phyloP scores from a whole-genome alignment of 2,329 filamentous ascomycete genomes.

The Teratosphaeria epicoccoides region DNA sequence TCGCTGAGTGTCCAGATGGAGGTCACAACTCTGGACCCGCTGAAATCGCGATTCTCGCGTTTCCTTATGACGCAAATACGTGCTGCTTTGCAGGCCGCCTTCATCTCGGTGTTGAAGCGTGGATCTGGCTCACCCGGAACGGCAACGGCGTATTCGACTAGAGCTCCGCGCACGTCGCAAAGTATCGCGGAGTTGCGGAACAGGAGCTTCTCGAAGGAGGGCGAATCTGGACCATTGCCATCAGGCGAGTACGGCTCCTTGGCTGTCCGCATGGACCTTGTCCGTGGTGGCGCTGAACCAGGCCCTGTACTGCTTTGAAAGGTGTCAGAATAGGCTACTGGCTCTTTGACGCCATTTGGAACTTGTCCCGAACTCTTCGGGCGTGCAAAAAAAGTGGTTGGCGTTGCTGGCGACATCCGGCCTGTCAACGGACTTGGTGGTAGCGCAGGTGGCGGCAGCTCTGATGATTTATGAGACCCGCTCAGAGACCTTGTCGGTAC shows the following conservation, averaged over 20 bases:
- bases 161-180: constrained; percentile 32
- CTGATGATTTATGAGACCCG: not conserved
- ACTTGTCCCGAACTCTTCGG: not conserved
- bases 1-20: constrained; percentile 37
- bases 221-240: not conserved
- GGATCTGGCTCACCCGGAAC: constrained; percentile 26
- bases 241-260: not conserved
- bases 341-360: not conserved
- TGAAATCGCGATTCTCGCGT: constrained; percentile 28
- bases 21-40: constrained; percentile 29
- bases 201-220: constrained; percentile 30
- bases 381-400: not conserved
- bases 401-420: not conserved
- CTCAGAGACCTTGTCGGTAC: not conserved
- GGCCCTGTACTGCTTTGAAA: not conserved
- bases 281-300: not conserved
- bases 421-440: not conserved
- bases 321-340: too few relatives aligned
- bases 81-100: constrained; percentile 27
- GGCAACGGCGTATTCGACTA: constrained; percentile 33
- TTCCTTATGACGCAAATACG: constrained; percentile 36
- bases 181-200: constrained; percentile 36
- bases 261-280: not conserved
- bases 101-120: constrained; percentile 31
- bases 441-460: not conserved